Conservation (phyloP, 129 eudicot species). For the Gnaphalium uliginosum region DNA sequence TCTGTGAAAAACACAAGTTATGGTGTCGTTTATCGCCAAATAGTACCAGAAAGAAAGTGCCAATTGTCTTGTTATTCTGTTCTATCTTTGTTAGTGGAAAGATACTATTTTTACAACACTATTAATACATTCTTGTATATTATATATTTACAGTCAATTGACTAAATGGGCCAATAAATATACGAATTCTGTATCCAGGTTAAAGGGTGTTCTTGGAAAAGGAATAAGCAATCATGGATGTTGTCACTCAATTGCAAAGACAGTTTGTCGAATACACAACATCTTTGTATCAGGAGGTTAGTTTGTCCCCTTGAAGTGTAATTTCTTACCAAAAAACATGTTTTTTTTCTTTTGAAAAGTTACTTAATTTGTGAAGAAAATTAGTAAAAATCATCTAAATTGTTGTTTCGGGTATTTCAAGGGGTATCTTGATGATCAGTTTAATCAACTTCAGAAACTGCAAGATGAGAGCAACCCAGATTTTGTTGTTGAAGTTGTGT, state of each 20-base stretch:
- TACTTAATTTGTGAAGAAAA: neutral
- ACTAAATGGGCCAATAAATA: constrained; percentile 21
- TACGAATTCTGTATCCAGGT: constrained; percentile 1
- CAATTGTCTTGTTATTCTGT: constrained; percentile 21
- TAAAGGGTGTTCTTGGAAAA: constrained; percentile 29
- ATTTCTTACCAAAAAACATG: neutral
- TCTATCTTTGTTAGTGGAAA: constrained; percentile 20
- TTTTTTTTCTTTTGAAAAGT: constrained; percentile 13
- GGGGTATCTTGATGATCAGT: constrained; percentile 81
- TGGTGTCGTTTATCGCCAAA: constrained; percentile 9
- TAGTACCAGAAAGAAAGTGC: constrained; percentile 14
- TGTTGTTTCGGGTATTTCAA: constrained; percentile 23
- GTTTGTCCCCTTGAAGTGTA: neutral
- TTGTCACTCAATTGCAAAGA: constrained; percentile 55
- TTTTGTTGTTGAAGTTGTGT: constrained; percentile 76
- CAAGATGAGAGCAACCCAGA: constrained; percentile 83
- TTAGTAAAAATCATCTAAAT: neutral
- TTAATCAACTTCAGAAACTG: constrained; percentile 59
- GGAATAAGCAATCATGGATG: constrained; percentile 42
- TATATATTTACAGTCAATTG: constrained; percentile 18
- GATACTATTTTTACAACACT: constrained; percentile 6
- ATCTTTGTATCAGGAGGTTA: constrained; percentile 66
- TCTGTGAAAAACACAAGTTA: constrained; percentile 28
- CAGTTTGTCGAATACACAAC: constrained; percentile 52
- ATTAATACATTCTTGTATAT: constrained; percentile 11